Evolutionary conservation across 352 stramenopile species (phyloP), one percentile per base, ranked within the genome.

Genomic region (Phytopythium delawarense): DNA sequence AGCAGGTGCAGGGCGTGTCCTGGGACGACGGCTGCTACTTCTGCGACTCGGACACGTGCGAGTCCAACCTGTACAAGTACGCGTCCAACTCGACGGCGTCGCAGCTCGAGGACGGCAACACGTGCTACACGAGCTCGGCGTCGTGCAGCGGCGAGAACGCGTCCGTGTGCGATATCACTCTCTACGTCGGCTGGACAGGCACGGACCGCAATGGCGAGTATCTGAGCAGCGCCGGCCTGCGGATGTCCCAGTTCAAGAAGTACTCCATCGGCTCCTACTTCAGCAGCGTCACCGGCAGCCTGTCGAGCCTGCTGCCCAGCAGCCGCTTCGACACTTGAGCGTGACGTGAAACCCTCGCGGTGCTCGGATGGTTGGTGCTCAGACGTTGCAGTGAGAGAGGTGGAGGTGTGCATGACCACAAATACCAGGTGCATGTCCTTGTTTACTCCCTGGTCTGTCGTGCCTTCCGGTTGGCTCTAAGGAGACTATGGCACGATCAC

Each of bases 11-110:
- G 64, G 84, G 84, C 30, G 79, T 94, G 46, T 86, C 81, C 20
- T 94, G 84, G 84, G 84, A 94, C 59, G 82, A 94, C 54, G 83
- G 82, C 0, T 94, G 82, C 62, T 92, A 88, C 74, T 89, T 92
- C 44, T 92, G 82, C 62, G 70, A 68, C 49, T 63, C 71, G 0
- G 69, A 75, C 2, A 76, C 70, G 42, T 94, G 84, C 58, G 76
- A 86, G 48, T 72, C 86, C 16, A 94, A 94, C 51, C 51, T 92
- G 20, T 92, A 81, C 62, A 74, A 66, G 46, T 78, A 70, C 30
- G 64, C 81, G 11, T 74, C 72, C 21, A 87, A 90, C 66, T 61
- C 74, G 8, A 66, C 81, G 50, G 21, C 66, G 1, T 84, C 72
- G 7, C 74, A 74, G n/a, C 57, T 91, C 18, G 53, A 59, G 1